phyloP scores from a whole-genome alignment of 169 alveolate species.

The Eimeria mitis region DNA sequence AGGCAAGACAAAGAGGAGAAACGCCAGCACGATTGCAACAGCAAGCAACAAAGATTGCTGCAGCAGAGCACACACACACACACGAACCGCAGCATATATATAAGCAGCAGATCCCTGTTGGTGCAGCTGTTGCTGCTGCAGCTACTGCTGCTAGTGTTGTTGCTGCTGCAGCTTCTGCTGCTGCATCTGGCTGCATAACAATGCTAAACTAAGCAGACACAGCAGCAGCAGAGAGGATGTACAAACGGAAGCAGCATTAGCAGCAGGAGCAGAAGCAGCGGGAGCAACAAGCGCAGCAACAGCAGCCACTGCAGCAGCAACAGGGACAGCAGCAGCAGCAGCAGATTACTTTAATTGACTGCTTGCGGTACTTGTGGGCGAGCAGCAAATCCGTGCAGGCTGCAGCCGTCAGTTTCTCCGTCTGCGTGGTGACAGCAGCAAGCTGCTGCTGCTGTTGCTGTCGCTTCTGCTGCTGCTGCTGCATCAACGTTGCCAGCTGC shows the following conservation, averaged over 20 bases:
- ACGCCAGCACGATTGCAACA: constrained; percentile 43
- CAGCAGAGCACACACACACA: background rate
- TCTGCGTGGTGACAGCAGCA: constrained; percentile 33
- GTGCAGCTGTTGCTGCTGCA: constrained; percentile 8
- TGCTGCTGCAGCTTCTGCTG: background rate
- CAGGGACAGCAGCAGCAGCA: constrained; percentile 14
- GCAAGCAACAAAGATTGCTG: constrained; percentile 58
- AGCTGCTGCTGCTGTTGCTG: background rate
- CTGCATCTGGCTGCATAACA: background rate
- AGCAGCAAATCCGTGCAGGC: constrained; percentile 60
- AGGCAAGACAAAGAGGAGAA: constrained; percentile 49
- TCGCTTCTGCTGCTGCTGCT: background rate
- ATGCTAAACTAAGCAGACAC: background rate
- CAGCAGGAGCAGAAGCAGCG: background rate
- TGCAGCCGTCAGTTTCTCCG: constrained; percentile 52
- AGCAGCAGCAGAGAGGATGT: background rate
- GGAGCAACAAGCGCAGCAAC: background rate
- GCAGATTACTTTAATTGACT: constrained; percentile 8
- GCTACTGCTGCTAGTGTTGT: background rate
- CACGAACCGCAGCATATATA: background rate
- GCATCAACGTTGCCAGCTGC: background rate
- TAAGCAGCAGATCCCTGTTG: background rate
- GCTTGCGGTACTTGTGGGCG: constrained; percentile 46
- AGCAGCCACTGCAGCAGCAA: background rate
- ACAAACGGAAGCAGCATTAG: background rate